A percentile compares a stretch with the other conserved stretches of the same genome.
phyloP scores from a whole-genome alignment of 2,329 filamentous ascomycete genomes.

The Drechslerella dactyloides region DNA sequence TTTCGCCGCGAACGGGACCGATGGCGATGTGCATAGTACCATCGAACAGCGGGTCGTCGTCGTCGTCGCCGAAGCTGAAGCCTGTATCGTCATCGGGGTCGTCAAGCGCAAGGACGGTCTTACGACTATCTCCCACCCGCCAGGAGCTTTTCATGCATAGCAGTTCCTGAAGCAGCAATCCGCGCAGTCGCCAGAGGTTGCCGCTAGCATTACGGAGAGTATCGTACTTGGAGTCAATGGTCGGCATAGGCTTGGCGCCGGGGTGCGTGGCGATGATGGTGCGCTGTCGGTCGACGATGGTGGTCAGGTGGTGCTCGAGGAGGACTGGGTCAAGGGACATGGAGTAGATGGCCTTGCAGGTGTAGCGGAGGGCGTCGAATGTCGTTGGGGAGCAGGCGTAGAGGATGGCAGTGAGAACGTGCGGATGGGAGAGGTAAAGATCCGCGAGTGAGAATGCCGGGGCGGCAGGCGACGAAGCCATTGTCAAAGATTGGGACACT shows the following conservation, averaged over 20 bases:
- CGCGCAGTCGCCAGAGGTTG: constrained; percentile 32
- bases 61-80: background rate
- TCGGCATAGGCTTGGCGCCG: background rate
- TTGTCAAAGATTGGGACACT: too few relatives aligned
- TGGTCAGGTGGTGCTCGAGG: constrained; percentile 25
- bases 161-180: constrained; percentile 26
- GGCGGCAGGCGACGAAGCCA: background rate
- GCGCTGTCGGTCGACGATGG: constrained; percentile 26
- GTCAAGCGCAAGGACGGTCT: constrained; percentile 24
- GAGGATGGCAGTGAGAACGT: constrained; percentile 31
- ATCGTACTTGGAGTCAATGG: constrained; percentile 25
- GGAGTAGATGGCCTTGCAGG: constrained; percentile 43
- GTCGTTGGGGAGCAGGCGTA: constrained; percentile 38
- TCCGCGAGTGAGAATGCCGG: background rate
- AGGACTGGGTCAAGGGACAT: constrained; percentile 41
- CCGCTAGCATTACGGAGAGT: constrained; percentile 17
- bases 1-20: constrained; percentile 29
- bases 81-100: background rate
- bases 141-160: constrained; percentile 39
- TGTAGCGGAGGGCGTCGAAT: constrained; percentile 42
- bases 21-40: constrained; percentile 19
- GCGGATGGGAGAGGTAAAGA: constrained; percentile 28
- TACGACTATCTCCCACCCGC: constrained; percentile 33
- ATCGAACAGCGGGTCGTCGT: constrained; percentile 8
- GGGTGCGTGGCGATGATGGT: constrained; percentile 3